Evolutionary conservation across 164 flowering plant species (phyloP).

Genomic region (Magnolia sinica): DNA sequence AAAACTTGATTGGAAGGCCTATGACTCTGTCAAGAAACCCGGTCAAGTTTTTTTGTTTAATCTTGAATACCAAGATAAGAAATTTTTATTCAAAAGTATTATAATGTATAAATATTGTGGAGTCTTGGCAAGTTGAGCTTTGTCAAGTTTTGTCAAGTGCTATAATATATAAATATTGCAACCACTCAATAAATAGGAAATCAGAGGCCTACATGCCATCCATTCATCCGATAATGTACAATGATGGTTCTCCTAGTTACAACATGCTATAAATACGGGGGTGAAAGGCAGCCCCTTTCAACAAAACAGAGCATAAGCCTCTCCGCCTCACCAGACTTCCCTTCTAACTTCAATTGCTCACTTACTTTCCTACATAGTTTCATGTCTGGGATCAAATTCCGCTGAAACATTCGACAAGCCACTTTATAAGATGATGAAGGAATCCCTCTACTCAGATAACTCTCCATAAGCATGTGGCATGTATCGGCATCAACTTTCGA

Average conservation of each 20-base stretch:
- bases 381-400: conserved; percentile 76
- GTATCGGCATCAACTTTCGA: conserved; percentile 61
- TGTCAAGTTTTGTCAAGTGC: no score
- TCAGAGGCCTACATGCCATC: background rate
- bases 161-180: no score
- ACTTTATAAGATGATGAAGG: conserved; percentile 66
- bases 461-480: conserved; percentile 70
- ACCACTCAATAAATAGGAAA: background rate
- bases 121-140: no score
- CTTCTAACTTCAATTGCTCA: conserved; percentile 44
- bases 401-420: conserved; percentile 77
- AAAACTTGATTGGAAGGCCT: no score
- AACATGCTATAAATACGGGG: conserved; percentile 18
- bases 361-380: conserved; percentile 70
- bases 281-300: conserved; percentile 60
- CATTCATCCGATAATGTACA: background rate
- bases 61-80: no score
- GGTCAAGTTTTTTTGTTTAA: no score
- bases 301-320: conserved; percentile 70
- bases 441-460: conserved; percentile 51
- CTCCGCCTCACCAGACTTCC: conserved; percentile 64
- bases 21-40: no score
- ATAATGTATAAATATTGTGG: no score
- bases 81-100: no score
- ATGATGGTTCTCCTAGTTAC: background rate